phyloP scores from a whole-genome alignment of 306 rosid species.

The Medicago lupulina region DNA sequence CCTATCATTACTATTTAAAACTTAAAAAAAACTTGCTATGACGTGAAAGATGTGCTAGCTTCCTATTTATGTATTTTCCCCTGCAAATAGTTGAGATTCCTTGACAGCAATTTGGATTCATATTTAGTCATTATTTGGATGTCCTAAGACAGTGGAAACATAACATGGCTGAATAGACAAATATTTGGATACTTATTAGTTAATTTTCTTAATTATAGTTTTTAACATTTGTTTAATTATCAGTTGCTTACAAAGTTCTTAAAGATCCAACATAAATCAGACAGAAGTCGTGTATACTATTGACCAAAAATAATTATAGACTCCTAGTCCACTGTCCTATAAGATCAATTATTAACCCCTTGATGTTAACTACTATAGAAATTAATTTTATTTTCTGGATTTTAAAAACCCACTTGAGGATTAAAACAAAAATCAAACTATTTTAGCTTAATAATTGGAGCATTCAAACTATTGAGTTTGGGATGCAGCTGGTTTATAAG shows the following conservation, averaged over 20 bases:
- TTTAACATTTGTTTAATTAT: conserved; percentile 34
- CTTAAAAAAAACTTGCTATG: not conserved
- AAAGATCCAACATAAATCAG: conserved; percentile 49
- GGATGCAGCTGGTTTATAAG: conserved; percentile 33
- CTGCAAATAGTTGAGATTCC: conserved; percentile 40
- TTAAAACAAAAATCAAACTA: conserved; percentile 19
- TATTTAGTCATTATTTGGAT: conserved; percentile 12
- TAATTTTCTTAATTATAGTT: conserved; percentile 31
- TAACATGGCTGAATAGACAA: conserved; percentile 47
- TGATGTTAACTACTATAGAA: conserved; percentile 27
- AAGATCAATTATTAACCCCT: conserved; percentile 36
- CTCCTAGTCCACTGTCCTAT: conserved; percentile 37
- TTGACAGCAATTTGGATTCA: not conserved
- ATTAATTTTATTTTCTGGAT: conserved; percentile 27
- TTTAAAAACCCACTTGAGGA: conserved; percentile 36
- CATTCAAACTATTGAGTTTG: conserved; percentile 34
- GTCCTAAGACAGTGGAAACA: conserved; percentile 35
- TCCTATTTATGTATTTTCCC: conserved; percentile 6
- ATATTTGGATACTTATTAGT: conserved; percentile 32
- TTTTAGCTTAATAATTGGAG: conserved; percentile 22
- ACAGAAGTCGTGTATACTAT: conserved; percentile 39
- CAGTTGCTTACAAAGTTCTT: conserved; percentile 29
- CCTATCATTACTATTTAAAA: not conserved
- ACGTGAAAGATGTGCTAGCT: conserved; percentile 18
- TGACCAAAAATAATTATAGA: conserved; percentile 46